Percentiles rank a stretch among this genome's conserved stretches.
These are phyloP conservation scores for Mucor sp. DNA, from an alignment of 371 early-diverging fungal genomes.

Conservation along the genomic window DNA sequence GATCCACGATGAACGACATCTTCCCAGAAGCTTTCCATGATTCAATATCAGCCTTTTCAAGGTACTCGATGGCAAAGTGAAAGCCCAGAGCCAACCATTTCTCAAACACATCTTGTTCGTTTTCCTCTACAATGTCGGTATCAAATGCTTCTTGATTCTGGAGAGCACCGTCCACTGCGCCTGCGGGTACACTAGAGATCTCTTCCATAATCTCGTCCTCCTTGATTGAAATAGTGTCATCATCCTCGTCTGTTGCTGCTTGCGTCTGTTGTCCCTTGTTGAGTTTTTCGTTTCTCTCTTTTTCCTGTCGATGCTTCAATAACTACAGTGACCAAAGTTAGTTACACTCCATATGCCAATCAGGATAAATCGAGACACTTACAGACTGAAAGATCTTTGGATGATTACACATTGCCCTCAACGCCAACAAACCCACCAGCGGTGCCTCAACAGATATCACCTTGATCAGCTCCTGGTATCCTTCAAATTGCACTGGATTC, in stretches of 20 bases:
- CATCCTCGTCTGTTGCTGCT: not conserved
- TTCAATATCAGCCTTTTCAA: slow-evolving; percentile 16
- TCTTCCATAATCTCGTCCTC: not conserved
- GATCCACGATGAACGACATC: slow-evolving; percentile 23
- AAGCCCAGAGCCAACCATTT: not conserved
- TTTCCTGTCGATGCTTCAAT: slow-evolving; percentile 7
- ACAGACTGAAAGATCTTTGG: slow-evolving; percentile 61
- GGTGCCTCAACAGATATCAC: not conserved
- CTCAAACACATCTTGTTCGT: slow-evolving; percentile 6
- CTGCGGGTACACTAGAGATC: not conserved
- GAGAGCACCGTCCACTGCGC: not conserved
- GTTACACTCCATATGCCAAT: not conserved
- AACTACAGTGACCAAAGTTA: slow-evolving; percentile 2
- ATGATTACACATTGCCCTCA: slow-evolving; percentile 74
- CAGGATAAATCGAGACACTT: not conserved
- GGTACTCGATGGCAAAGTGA: not conserved
- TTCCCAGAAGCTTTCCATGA: slow-evolving; percentile 31
- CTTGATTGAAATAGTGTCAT: not conserved
- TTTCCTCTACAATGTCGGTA: not conserved
- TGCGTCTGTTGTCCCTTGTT: slow-evolving; percentile 1
- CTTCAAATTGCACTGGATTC: slow-evolving; percentile 49
- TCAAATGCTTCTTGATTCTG: not conserved
- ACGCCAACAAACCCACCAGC: slow-evolving; percentile 18
- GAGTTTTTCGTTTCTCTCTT: slow-evolving; percentile 5
- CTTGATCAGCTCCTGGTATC: slow-evolving; percentile 41